phyloP scores from a whole-genome alignment of 148 eudicot species.

The Mesembryanthemum crystallinum region DNA sequence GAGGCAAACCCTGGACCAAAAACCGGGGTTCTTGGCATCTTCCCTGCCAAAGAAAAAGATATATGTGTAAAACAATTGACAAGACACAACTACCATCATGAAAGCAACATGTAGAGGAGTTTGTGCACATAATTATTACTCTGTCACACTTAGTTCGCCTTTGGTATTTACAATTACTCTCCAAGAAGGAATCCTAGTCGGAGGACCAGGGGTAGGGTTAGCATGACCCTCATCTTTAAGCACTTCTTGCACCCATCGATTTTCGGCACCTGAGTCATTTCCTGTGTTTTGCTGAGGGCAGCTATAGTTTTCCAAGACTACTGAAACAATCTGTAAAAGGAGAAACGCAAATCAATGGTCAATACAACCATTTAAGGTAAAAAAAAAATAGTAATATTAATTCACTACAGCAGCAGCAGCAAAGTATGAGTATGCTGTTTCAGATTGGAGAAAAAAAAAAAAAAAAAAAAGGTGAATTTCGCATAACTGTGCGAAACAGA shows the following conservation, averaged over 20 bases:
- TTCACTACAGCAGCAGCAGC: neutral
- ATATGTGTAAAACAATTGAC: neutral
- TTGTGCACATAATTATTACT: slow-evolving; percentile 37
- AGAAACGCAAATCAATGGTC: neutral
- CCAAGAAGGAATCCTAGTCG: slow-evolving; percentile 69
- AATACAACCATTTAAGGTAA: neutral
- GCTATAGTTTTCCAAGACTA: slow-evolving; percentile 77
- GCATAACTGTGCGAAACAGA: too few relatives aligned
- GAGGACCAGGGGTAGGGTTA: slow-evolving; percentile 42
- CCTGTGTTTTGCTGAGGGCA: slow-evolving; percentile 35
- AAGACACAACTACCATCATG: neutral
- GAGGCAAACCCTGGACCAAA: slow-evolving; percentile 95
- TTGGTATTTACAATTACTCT: slow-evolving; percentile 58
- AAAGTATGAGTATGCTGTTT: neutral
- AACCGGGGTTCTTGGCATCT: slow-evolving; percentile 66
- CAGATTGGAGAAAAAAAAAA: neutral
- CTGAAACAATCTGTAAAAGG: slow-evolving; percentile 66
- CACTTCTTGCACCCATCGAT: slow-evolving; percentile 65
- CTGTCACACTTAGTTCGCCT: slow-evolving; percentile 67
- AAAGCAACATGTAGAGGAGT: neutral
- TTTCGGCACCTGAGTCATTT: slow-evolving; percentile 23
- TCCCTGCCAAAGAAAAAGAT: slow-evolving; percentile 46
- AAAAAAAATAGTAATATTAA: neutral
- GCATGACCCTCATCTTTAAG: slow-evolving; percentile 47
- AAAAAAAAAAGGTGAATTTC: too few relatives aligned